These are phyloP conservation scores for Penicillium alfredii DNA, from an alignment of 495 filamentous ascomycete genomes.

Conservation along the genomic window DNA sequence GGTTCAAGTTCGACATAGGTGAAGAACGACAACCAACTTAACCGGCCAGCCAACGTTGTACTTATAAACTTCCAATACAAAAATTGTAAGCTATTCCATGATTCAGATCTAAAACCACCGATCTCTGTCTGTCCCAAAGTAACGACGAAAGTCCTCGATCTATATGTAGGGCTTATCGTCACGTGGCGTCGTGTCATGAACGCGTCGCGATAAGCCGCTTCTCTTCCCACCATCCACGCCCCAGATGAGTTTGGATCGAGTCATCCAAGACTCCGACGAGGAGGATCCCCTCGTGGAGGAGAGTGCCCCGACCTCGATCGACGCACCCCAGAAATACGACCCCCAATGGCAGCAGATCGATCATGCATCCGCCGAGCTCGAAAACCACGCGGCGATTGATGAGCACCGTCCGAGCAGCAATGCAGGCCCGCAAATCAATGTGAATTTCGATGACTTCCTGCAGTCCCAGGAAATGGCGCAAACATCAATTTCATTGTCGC, in stretches of 20 bases:
- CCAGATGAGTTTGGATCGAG: constrained; percentile 31
- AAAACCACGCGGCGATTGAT: constrained; percentile 6
- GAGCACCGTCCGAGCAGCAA: constrained; percentile 7
- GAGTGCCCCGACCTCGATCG: constrained; percentile 17
- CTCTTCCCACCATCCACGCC: constrained; percentile 1
- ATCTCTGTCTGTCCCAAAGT: too few relatives aligned
- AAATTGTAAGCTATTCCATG: too few relatives aligned
- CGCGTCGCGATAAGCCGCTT: constrained; percentile 21
- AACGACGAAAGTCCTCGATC: too few relatives aligned
- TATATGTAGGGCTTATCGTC: constrained; percentile 33
- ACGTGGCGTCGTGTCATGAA: constrained; percentile 31
- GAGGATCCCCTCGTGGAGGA: constrained; percentile 37
- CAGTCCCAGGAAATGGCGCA: constrained; percentile 27
- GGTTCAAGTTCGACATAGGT: too few relatives aligned
- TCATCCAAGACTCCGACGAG: constrained; percentile 49
- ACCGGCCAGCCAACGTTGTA: too few relatives aligned
- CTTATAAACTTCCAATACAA: too few relatives aligned
- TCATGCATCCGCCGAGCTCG: constrained; percentile 11
- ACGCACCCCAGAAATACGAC: constrained; percentile 12
- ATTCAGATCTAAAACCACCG: too few relatives aligned
- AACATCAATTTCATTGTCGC: constrained; percentile 22
- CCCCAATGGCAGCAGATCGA: constrained; percentile 14
- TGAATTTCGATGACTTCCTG: constrained; percentile 40
- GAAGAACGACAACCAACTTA: too few relatives aligned
- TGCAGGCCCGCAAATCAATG: constrained; percentile 14